Conservation (phyloP, 2,329 filamentous ascomycete genomes). For the Colletotrichum sansevieriae region DNA sequence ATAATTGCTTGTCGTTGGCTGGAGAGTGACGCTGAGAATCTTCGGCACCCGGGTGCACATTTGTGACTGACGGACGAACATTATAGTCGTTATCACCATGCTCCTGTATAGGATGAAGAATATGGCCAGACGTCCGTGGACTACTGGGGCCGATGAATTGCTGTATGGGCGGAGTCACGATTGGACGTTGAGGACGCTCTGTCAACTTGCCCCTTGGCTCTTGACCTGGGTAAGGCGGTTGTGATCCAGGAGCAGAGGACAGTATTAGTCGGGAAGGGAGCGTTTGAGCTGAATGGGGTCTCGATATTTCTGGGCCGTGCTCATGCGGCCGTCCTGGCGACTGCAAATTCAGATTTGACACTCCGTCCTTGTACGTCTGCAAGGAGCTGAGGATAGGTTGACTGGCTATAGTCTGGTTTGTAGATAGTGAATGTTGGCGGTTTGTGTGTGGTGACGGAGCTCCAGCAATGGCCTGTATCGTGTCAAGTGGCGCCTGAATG, state of each 20-base stretch:
- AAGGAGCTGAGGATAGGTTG: neutral
- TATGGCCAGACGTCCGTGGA: slow-evolving; percentile 34
- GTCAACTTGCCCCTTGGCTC: neutral
- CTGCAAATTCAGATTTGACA: neutral
- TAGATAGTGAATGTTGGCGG: slow-evolving; percentile 32
- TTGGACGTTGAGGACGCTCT: slow-evolving; percentile 27
- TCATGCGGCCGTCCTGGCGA: neutral
- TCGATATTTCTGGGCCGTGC: neutral
- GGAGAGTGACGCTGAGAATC: neutral
- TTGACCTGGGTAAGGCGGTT: neutral
- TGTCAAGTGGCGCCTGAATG: neutral
- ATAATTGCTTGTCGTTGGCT: neutral
- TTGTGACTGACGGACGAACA: neutral
- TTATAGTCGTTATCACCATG: slow-evolving; percentile 25
- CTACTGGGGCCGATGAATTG: slow-evolving; percentile 10
- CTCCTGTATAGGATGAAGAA: slow-evolving; percentile 41
- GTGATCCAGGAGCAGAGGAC: neutral
- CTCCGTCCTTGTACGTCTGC: neutral
- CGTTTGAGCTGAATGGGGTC: slow-evolving; percentile 15
- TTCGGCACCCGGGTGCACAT: neutral
- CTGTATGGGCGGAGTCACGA: slow-evolving; percentile 3
- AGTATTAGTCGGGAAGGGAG: neutral
- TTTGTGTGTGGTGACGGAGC: neutral
- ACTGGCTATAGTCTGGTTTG: neutral
- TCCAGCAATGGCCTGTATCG: neutral